These are phyloP conservation scores for Ceratobasidium sp. DNA, from an alignment of 1,284 basidiomycete species.

Conservation along the genomic window DNA sequence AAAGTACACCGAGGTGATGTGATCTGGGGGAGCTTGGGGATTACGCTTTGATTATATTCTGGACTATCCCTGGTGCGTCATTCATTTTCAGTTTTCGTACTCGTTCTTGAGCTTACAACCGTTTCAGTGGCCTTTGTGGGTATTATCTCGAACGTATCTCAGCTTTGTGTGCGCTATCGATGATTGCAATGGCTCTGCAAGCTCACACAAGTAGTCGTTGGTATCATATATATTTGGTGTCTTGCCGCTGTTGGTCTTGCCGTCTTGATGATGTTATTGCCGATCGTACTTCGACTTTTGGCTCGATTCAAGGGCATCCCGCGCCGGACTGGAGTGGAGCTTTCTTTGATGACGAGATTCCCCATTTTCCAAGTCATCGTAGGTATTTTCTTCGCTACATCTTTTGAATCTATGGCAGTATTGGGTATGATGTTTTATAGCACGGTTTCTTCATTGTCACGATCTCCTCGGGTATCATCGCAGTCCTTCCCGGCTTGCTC, in stretches of 20 bases:
- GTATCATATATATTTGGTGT: constrained; percentile 66
- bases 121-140: constrained; percentile 67
- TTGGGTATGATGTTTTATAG: constrained; percentile 58
- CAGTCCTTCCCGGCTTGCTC: constrained; percentile 59
- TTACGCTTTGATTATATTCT: constrained; percentile 81
- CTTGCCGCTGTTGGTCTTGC: constrained; percentile 76
- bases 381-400: constrained; percentile 52
- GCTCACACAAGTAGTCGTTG: constrained; percentile 55
- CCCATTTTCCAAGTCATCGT: constrained; percentile 81
- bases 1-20: constrained; percentile 81
- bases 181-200: constrained; percentile 77
- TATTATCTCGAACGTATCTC: constrained; percentile 64
- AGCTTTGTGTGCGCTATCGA: constrained; percentile 61
- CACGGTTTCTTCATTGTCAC: constrained; percentile 78
- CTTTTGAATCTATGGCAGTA: not conserved
- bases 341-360: constrained; percentile 81
- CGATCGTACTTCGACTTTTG: constrained; percentile 72
- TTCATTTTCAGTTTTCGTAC: not conserved
- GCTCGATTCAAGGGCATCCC: constrained; percentile 80
- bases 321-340: constrained; percentile 76
- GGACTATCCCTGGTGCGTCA: constrained; percentile 75
- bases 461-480: constrained; percentile 71
- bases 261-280: constrained; percentile 77
- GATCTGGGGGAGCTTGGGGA: constrained; percentile 71
- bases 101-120: constrained; percentile 33